These are phyloP conservation scores for Calonectria pseudoreteaudii DNA, from an alignment of 2,329 filamentous ascomycete species.

Conservation along the genomic window DNA sequence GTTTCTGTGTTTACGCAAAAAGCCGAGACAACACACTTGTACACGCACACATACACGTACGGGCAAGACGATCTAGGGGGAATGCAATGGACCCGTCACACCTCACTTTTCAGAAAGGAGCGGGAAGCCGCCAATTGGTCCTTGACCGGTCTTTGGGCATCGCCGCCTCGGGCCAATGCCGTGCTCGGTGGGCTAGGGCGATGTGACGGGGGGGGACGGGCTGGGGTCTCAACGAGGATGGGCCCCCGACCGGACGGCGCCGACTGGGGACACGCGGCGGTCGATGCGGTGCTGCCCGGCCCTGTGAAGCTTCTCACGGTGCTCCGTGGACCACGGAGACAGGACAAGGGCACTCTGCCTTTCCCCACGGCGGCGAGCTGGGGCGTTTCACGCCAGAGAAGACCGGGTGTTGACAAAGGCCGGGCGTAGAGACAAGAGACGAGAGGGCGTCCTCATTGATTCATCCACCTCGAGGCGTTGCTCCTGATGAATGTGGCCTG, in stretches of 20 bases:
- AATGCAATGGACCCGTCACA: constrained; percentile 28
- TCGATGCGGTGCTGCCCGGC: constrained; percentile 25
- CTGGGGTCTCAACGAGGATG: constrained; percentile 2
- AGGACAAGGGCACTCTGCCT: not conserved
- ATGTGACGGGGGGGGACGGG: constrained; percentile 13
- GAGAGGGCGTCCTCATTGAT: constrained; percentile 18
- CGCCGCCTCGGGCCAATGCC: constrained; percentile 23
- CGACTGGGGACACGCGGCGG: constrained; percentile 32
- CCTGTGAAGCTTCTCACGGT: constrained; percentile 5
- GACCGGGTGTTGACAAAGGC: not conserved
- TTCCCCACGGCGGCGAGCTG: constrained; percentile 21
- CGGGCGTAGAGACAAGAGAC: not conserved
- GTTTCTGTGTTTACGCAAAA: constrained; percentile 17
- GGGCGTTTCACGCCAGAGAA: constrained; percentile 19
- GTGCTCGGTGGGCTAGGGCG: constrained; percentile 13
- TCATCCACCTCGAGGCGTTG: constrained; percentile 25
- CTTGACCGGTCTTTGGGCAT: constrained; percentile 7
- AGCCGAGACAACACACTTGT: constrained; percentile 1
- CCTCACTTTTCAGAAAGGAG: not conserved
- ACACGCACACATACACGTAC: not conserved
- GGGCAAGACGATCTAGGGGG: not conserved
- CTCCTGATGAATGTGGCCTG: not conserved
- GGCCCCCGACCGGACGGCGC: constrained; percentile 28
- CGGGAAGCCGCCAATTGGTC: constrained; percentile 7
- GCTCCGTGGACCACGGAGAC: constrained; percentile 4